Evolutionary conservation across 208 protist genomes (phyloP), one percentile per base, ranked within the genome.

Genomic region (Leishmania gerbilli): DNA sequence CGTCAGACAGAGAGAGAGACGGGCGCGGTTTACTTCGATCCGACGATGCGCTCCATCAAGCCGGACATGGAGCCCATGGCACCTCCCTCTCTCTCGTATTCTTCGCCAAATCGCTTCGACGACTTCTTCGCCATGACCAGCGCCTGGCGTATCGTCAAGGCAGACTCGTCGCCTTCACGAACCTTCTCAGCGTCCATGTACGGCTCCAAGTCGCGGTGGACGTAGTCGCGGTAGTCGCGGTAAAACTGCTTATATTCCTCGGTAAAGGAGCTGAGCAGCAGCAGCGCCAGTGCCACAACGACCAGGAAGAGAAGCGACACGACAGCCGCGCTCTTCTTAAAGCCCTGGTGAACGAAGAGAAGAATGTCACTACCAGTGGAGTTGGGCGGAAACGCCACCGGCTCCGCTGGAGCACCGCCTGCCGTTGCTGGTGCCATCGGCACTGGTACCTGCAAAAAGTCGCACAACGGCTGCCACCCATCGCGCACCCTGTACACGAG

Each of bases 391-490:
- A 97, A 97, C 5, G 90, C 81, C n/a, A 93, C 3, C 7, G 74
- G 53, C 49, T 87, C 85, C 19, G 60, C 31, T 17, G 74, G 53
- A 42, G 78, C 78, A 34, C 6, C 62, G 65, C 21, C 34, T 19
- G 40, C 11, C 24, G 62, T 47, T 2, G 56, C 58, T 0, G 77
- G 37, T n/a, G 64, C 31, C 37, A 75, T 79, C 24, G 91, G 92
- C 9, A 92, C 72, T 11, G 87, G 89, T 69, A 84, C 79, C 40
- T 79, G 77, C 3, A 97, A 87, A 80, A 97, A 97, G 9, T 49
- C 49, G 78, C 92, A 97, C 45, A 97, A 80, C 21, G 92, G 91
- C 74, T 86, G 86, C 94, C 94, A 97, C n/a, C 94, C 94, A 11
- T 95, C 90, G 42, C 80, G 80, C 42, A 91, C 80, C 47, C 88